These are phyloP conservation scores for Lipomyces starkeyi DNA, from an alignment of 805 yeast species.

Conservation along the genomic window DNA sequence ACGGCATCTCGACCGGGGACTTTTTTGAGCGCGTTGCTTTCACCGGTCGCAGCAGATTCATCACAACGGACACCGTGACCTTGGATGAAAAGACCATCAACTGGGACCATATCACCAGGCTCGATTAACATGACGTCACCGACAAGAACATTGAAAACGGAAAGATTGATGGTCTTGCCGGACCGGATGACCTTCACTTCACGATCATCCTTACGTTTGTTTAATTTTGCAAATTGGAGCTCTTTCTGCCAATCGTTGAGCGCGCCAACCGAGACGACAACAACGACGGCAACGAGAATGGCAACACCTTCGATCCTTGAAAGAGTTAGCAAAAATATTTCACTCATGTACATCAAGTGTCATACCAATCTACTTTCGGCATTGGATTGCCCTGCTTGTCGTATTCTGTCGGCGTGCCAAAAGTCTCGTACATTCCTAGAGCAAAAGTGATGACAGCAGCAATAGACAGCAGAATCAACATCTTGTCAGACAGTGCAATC, in stretches of 20 bases:
- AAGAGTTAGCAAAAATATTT: neutral
- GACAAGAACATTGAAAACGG: conserved; percentile 76
- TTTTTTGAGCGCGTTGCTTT: conserved; percentile 81
- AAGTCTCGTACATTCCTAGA: conserved; percentile 88
- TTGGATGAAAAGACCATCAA: conserved; percentile 74
- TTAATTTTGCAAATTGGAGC: conserved; percentile 84
- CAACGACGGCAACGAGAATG: conserved; percentile 85
- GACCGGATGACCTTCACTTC: conserved; percentile 75
- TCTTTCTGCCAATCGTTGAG: conserved; percentile 97
- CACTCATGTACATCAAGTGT: neutral
- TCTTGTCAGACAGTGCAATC: conserved; percentile 90
- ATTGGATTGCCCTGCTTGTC: conserved; percentile 77
- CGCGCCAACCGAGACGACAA: conserved; percentile 92
- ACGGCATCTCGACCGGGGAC: conserved; percentile 57
- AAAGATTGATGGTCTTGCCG: conserved; percentile 68
- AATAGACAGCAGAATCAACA: conserved; percentile 76
- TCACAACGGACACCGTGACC: conserved; percentile 84
- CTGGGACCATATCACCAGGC: conserved; percentile 94
- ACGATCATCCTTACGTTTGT: conserved; percentile 86
- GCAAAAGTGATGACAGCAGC: conserved; percentile 92
- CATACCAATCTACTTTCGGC: conserved; percentile 86
- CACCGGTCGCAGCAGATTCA: conserved; percentile 94
- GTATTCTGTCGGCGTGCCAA: conserved; percentile 77
- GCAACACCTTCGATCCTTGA: conserved; percentile 91
- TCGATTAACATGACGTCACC: conserved; percentile 85